Conservation (phyloP, 208 protist species). For the Lotmaria passim region DNA sequence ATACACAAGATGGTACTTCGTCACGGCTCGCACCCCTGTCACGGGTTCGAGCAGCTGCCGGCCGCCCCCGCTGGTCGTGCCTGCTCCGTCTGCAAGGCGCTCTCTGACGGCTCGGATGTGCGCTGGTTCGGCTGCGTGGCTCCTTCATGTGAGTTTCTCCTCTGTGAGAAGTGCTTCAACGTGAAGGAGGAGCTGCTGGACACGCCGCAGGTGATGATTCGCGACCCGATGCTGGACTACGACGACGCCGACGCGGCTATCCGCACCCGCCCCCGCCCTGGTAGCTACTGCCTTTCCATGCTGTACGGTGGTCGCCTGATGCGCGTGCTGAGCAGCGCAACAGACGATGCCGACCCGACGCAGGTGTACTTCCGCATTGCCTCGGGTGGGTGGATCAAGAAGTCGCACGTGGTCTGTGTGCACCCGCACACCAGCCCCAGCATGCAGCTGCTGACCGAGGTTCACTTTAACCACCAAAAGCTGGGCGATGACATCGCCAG, state of each 20-base stretch:
- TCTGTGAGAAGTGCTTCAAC: constrained; percentile 84
- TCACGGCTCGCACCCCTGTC: constrained; percentile 76
- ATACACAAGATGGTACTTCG: constrained; percentile 21
- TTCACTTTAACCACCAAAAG: constrained; percentile 32
- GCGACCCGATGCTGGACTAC: constrained; percentile 58
- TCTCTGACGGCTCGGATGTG: constrained; percentile 45
- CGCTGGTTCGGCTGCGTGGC: constrained; percentile 66
- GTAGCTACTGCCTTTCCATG: constrained; percentile 65
- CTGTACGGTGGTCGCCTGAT: constrained; percentile 69
- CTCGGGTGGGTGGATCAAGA: constrained; percentile 79
- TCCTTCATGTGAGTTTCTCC: constrained; percentile 47
- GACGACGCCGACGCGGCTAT: constrained; percentile 51
- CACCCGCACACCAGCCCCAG: constrained; percentile 36
- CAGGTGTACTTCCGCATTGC: constrained; percentile 70
- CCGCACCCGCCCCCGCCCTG: constrained; percentile 61
- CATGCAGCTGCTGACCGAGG: constrained; percentile 34
- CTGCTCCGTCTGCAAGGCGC: constrained; percentile 73
- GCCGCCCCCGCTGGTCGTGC: constrained; percentile 6
- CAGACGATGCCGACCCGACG: constrained; percentile 44
- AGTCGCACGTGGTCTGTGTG: constrained; percentile 66
- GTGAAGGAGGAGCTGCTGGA: constrained; percentile 73
- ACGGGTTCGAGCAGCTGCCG: constrained; percentile 46
- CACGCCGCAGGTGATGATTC: constrained; percentile 68
- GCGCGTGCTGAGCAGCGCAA: constrained; percentile 69
- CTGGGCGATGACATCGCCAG: constrained; percentile 30